These are phyloP conservation scores for Polytrichum commune DNA, from an alignment of 225 moss, liverwort and hornwort species.

Conservation along the genomic window DNA sequence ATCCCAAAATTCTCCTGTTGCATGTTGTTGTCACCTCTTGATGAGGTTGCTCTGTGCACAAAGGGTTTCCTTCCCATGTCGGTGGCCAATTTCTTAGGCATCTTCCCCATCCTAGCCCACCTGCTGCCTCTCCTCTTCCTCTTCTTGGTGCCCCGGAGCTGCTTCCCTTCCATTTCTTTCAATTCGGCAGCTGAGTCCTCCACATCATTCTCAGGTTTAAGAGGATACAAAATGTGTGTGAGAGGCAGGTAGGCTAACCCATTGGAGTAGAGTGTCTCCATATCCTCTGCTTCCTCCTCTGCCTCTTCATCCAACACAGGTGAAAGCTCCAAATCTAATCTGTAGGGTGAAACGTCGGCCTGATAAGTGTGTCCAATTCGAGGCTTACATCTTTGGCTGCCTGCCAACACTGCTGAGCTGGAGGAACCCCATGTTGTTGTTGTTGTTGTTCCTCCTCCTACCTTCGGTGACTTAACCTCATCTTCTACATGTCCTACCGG, in stretches of 20 bases:
- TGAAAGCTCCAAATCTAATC: constrained; percentile 5
- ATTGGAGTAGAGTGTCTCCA: constrained; percentile 5
- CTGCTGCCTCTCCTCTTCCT: constrained; percentile 43
- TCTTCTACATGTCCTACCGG: not conserved
- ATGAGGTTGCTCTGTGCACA: constrained; percentile 6
- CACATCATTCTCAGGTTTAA: constrained; percentile 9
- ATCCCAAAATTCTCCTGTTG: not conserved
- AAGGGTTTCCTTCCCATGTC: constrained; percentile 23
- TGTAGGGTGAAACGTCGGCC: constrained; percentile 3
- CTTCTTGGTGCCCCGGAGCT: constrained; percentile 17
- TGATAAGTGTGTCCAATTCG: constrained; percentile 9
- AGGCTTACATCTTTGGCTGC: constrained; percentile 4
- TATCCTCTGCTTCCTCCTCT: constrained; percentile 1
- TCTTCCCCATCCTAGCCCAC: constrained; percentile 36
- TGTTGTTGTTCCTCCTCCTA: not conserved
- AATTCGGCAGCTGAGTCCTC: constrained; percentile 4
- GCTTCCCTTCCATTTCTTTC: constrained; percentile 9
- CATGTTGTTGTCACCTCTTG: constrained; percentile 3
- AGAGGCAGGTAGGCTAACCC: constrained; percentile 8
- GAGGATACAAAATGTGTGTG: constrained; percentile 1
- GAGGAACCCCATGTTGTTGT: constrained; percentile 8
- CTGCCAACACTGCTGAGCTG: constrained; percentile 5
- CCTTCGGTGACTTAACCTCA: constrained; percentile 6
- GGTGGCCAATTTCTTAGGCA: constrained; percentile 20
- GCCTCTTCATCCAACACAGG: not conserved